Conservation (phyloP, 2,329 filamentous ascomycete genomes). For the Colletotrichum cuscutae region DNA sequence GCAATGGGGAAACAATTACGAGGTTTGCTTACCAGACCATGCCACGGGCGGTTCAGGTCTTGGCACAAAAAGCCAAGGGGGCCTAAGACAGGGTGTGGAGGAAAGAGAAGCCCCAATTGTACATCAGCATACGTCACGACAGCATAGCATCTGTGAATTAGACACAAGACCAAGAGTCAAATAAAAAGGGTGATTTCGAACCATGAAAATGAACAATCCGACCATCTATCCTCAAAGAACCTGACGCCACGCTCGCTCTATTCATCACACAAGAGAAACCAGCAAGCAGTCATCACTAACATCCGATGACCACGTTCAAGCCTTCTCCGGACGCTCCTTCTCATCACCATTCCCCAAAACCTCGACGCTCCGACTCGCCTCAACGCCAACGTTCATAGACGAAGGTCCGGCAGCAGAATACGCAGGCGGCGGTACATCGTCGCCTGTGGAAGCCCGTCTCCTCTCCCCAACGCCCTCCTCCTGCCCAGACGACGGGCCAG, state of each 20-base stretch:
- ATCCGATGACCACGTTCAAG: not conserved
- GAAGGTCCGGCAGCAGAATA: conserved; percentile 18
- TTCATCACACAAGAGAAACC: not conserved
- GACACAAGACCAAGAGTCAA: conserved; percentile 15
- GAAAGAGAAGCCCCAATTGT: conserved; percentile 9
- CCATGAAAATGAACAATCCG: not conserved
- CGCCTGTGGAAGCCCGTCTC: not conserved
- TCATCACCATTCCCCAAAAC: not conserved
- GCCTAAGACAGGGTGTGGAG: not conserved
- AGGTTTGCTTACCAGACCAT: not conserved
- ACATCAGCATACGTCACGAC: conserved; percentile 30
- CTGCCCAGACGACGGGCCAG: not conserved
- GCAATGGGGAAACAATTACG: not conserved
- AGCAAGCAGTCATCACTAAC: not conserved
- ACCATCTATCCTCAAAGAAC: not conserved
- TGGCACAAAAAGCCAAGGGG: not conserved
- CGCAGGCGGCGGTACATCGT: conserved; percentile 23
- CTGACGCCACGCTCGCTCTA: conserved; percentile 20
- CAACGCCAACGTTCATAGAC: not conserved
- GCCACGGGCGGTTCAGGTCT: not conserved
- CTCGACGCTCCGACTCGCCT: conserved; percentile 21
- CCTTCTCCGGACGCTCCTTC: conserved; percentile 1
- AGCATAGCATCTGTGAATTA: conserved; percentile 33
- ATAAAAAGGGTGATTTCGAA: conserved; percentile 17
- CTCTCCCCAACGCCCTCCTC: conserved; percentile 9